Conservation (phyloP, 2,329 filamentous ascomycete genomes). For the Aspergillus transmontanensis region DNA sequence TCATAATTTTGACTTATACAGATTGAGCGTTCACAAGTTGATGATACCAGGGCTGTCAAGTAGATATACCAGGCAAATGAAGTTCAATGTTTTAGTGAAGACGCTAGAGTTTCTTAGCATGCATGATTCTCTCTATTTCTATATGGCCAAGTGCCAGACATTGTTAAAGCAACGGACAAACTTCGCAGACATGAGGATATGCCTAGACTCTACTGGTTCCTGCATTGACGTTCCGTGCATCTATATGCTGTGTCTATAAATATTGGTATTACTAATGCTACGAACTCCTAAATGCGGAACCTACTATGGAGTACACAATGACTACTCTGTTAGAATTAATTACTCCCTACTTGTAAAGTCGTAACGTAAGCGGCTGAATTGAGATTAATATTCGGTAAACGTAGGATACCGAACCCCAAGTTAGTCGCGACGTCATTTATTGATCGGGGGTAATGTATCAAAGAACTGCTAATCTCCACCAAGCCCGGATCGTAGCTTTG, state of each 20-base stretch:
- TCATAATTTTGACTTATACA: background rate
- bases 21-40: slow-evolving; percentile 5
- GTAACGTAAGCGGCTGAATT: background rate
- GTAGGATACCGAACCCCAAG: background rate
- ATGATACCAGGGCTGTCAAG: slow-evolving; percentile 16
- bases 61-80: background rate
- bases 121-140: background rate
- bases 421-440: background rate
- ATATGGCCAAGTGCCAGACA: background rate
- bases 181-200: background rate
- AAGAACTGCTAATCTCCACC: background rate
- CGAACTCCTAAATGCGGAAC: background rate
- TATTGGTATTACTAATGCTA: background rate
- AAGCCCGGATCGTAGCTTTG: background rate
- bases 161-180: background rate
- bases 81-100: background rate
- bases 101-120: background rate
- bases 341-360: background rate
- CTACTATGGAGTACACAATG: background rate
- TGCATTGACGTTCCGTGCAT: too few species aligned
- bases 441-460: background rate
- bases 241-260: background rate
- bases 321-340: background rate
- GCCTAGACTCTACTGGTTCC: too few species aligned
- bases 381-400: background rate